A percentile compares a stretch with the other conserved stretches of the same genome.
phyloP scores from a whole-genome alignment of 2,329 filamentous ascomycete species.

The Xylariaceae sp. region DNA sequence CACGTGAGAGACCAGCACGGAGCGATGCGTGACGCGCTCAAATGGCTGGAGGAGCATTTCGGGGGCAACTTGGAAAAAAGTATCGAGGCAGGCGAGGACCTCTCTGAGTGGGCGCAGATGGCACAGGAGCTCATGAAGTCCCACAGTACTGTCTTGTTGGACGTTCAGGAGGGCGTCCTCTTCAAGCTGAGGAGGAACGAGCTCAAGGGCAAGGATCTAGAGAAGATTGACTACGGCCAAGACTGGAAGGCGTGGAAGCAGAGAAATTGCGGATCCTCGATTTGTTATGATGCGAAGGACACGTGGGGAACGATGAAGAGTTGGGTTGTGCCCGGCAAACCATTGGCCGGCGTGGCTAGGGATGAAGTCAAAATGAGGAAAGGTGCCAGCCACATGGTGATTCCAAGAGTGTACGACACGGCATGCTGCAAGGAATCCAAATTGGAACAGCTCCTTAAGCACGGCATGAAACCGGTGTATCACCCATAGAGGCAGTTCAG shows the following conservation, averaged over 20 bases:
- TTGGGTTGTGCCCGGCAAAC: neutral
- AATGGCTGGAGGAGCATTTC: neutral
- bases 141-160: slow-evolving; percentile 9
- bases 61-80: neutral
- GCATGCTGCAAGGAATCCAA: slow-evolving; percentile 15
- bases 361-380: slow-evolving; percentile 12
- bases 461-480: neutral
- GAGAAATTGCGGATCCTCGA: slow-evolving; percentile 19
- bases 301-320: neutral
- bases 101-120: slow-evolving; percentile 3
- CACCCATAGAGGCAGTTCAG: neutral
- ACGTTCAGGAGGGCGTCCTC: slow-evolving; percentile 13
- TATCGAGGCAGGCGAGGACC: neutral
- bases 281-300: slow-evolving; percentile 10
- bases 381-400: neutral
- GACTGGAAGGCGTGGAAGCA: slow-evolving; percentile 18
- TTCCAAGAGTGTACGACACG: slow-evolving; percentile 12
- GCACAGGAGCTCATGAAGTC: slow-evolving; percentile 7
- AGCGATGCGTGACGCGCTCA: neutral
- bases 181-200: slow-evolving; percentile 7
- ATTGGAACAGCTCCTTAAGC: slow-evolving; percentile 7
- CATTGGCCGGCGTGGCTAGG: slow-evolving; percentile 7
- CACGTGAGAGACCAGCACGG: neutral
- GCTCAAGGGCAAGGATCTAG: neutral
- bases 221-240: neutral